phyloP scores from a whole-genome alignment of 768 basidiomycete genomes.

The Amylocystis lapponica region DNA sequence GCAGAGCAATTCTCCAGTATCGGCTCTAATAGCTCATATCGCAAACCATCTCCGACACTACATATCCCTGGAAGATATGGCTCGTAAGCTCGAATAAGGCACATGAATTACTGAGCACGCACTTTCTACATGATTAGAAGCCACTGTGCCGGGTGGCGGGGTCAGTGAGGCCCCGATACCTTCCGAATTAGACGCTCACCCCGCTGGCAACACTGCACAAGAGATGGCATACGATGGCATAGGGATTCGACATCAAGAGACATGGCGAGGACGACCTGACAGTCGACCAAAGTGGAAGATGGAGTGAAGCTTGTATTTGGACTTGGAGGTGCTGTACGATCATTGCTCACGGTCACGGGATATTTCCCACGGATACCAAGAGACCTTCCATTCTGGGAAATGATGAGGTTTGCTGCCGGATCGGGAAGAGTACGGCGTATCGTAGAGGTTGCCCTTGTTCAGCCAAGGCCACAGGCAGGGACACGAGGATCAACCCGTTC shows the following conservation, averaged over 20 bases:
- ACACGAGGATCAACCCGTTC: too few species aligned
- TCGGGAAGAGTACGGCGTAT: too few species aligned
- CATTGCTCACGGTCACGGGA: too few species aligned
- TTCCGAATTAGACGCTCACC: constrained; percentile 35
- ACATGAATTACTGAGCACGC: constrained; percentile 18
- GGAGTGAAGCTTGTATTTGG: too few species aligned
- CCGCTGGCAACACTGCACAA: constrained; percentile 68
- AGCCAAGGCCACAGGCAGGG: too few species aligned
- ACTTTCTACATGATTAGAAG: constrained; percentile 58
- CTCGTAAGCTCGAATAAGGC: constrained; percentile 5
- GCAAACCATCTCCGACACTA: constrained; percentile 57
- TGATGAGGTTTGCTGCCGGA: too few species aligned
- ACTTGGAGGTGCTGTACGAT: too few species aligned
- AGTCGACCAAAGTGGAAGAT: background rate
- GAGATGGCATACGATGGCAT: constrained; percentile 47
- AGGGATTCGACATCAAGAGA: constrained; percentile 28
- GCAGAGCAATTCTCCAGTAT: constrained; percentile 69
- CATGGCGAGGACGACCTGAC: too few species aligned
- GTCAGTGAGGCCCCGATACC: constrained; percentile 3
- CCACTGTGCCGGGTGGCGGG: constrained; percentile 37
- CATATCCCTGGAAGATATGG: constrained; percentile 45
- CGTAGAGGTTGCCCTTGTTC: too few species aligned
- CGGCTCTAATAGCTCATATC: constrained; percentile 62
- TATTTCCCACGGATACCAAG: too few species aligned
- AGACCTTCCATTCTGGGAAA: too few species aligned